phyloP scores from a whole-genome alignment of 2,329 filamentous ascomycete genomes.

The Phyllosticta citribraziliensis region DNA sequence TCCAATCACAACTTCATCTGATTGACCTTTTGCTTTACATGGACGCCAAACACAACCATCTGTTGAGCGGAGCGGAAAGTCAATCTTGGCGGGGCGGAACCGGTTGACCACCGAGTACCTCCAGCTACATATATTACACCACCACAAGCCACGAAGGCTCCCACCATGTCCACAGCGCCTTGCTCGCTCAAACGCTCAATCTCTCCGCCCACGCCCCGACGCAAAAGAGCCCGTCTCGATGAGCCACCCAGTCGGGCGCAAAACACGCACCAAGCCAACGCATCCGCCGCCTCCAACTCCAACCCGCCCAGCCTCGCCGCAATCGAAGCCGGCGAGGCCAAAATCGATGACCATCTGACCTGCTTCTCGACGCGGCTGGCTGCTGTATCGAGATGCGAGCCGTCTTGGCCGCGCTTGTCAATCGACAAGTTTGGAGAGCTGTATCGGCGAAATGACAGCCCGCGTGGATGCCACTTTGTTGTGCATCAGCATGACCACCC shows the following conservation, averaged over 20 bases:
- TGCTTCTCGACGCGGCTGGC: constrained; percentile 38
- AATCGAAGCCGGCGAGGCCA: constrained; percentile 42
- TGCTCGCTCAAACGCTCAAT: neutral
- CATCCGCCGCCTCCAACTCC: constrained; percentile 2
- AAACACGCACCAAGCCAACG: neutral
- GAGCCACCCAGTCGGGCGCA: neutral
- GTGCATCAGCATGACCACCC: constrained; percentile 68
- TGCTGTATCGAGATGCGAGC: constrained; percentile 17
- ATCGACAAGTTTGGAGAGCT: constrained; percentile 35
- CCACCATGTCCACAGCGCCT: neutral
- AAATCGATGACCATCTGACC: constrained; percentile 38
- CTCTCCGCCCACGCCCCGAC: neutral
- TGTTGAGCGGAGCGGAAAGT: neutral
- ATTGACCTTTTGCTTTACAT: neutral
- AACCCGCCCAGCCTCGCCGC: constrained; percentile 26
- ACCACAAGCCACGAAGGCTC: neutral
- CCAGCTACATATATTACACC: no score
- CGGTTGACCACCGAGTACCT: neutral
- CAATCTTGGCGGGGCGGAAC: neutral
- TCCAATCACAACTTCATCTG: neutral
- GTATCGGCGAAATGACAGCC: constrained; percentile 38
- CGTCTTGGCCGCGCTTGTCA: constrained; percentile 24
- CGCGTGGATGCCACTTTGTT: constrained; percentile 46
- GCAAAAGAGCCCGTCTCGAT: neutral
- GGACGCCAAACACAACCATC: no score